phyloP scores from a whole-genome alignment of 345 rosid genomes.

The Corchorus olitorius region DNA sequence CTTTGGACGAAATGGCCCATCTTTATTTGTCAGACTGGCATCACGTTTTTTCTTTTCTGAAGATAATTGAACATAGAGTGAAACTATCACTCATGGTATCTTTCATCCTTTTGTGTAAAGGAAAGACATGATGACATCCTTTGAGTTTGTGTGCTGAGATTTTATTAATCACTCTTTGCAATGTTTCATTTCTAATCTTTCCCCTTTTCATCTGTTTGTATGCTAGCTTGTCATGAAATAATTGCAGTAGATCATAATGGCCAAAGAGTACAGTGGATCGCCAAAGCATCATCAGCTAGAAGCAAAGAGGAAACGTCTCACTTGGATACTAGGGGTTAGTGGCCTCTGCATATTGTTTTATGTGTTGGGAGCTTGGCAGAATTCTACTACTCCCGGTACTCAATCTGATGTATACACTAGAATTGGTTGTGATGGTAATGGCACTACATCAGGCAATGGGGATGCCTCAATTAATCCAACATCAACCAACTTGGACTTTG shows the following conservation, averaged over 20 bases:
- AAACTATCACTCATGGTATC: not conserved
- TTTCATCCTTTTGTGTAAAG: not conserved
- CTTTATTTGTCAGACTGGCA: not conserved
- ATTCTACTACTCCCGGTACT: constrained; percentile 35
- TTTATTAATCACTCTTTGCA: constrained; percentile 1
- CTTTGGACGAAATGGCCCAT: not conserved
- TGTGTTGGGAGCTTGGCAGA: constrained; percentile 88
- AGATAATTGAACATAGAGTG: not conserved
- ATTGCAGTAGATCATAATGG: constrained; percentile 41
- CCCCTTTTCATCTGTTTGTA: not conserved
- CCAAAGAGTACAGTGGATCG: constrained; percentile 62
- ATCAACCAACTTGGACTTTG: constrained; percentile 53
- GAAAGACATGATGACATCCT: not conserved
- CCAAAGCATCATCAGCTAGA: constrained; percentile 63
- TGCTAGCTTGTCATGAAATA: constrained; percentile 13
- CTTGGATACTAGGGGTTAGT: constrained; percentile 73
- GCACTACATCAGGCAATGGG: constrained; percentile 24
- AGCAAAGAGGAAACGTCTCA: constrained; percentile 68
- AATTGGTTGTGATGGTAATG: constrained; percentile 46
- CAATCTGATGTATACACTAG: constrained; percentile 40
- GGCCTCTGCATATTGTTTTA: constrained; percentile 86
- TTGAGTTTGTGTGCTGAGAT: not conserved
- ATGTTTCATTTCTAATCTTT: constrained; percentile 2
- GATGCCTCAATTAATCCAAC: constrained; percentile 26
- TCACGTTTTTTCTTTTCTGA: not conserved